phyloP scores from a whole-genome alignment of 441 rosid species.

The Rhodomyrtus psidioides region DNA sequence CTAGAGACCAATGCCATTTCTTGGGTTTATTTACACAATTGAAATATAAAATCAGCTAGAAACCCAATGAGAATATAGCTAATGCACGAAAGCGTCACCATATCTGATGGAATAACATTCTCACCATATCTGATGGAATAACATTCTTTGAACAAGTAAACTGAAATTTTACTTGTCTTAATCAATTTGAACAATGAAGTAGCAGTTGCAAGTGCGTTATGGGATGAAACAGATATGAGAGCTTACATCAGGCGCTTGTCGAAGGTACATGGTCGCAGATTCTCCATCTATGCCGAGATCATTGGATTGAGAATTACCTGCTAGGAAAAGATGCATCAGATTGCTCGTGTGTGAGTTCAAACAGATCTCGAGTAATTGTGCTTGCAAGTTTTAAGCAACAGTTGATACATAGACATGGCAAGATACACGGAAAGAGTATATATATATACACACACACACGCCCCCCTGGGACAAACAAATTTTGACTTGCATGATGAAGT shows the following conservation, averaged over 20 bases:
- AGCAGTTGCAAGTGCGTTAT: background rate
- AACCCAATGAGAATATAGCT: background rate
- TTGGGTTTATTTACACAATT: background rate
- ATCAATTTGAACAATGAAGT: background rate
- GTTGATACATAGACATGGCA: background rate
- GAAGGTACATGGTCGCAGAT: conserved; percentile 18
- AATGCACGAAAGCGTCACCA: background rate
- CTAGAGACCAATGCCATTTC: background rate
- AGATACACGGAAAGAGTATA: background rate
- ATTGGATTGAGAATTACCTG: conserved; percentile 37
- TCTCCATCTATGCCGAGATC: conserved; percentile 25
- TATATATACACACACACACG: background rate
- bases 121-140: background rate
- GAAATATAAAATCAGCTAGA: background rate
- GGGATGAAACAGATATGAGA: background rate
- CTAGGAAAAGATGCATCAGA: conserved; percentile 10
- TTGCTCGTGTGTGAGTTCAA: background rate
- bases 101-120: background rate
- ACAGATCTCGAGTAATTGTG: background rate
- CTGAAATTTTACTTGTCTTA: background rate
- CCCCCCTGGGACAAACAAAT: background rate
- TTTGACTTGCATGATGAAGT: background rate
- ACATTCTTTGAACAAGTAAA: background rate
- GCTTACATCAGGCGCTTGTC: conserved; percentile 33
- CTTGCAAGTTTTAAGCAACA: background rate